Conservation (phyloP, 2,329 filamentous ascomycete species). For the Verticillium zaregamsianum region DNA sequence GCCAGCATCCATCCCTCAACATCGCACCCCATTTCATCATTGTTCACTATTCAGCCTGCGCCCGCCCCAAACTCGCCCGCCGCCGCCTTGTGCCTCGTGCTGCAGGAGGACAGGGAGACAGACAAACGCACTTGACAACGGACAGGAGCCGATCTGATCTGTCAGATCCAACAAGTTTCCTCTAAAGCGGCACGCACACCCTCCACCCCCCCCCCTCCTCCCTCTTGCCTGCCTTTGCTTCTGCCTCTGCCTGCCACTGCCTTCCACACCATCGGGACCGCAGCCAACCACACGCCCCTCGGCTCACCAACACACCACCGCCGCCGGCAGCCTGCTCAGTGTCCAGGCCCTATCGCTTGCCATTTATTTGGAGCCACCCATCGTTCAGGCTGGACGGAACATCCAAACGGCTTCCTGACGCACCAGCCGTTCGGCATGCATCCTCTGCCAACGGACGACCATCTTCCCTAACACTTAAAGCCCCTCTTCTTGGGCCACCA, state of each 20-base stretch:
- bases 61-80: background rate
- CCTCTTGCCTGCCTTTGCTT: background rate
- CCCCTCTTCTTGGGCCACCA: background rate
- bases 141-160: background rate
- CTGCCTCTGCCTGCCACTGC: background rate
- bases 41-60: background rate
- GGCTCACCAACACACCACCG: background rate
- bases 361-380: background rate
- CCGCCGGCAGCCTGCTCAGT: background rate
- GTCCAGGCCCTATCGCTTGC: background rate
- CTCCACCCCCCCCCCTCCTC: background rate
- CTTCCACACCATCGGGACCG: background rate
- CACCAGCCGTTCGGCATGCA: background rate
- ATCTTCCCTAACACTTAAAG: background rate
- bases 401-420: background rate
- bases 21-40: background rate
- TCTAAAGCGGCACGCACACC: background rate
- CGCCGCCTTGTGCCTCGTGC: background rate
- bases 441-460: background rate
- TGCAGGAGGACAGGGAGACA: background rate
- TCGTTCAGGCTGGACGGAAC: background rate
- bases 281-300: background rate
- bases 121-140: background rate
- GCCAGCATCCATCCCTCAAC: background rate
- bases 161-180: background rate